Evolutionary conservation across 768 basidiomycete species (phyloP).

Genomic region (Trametes coccinea): DNA sequence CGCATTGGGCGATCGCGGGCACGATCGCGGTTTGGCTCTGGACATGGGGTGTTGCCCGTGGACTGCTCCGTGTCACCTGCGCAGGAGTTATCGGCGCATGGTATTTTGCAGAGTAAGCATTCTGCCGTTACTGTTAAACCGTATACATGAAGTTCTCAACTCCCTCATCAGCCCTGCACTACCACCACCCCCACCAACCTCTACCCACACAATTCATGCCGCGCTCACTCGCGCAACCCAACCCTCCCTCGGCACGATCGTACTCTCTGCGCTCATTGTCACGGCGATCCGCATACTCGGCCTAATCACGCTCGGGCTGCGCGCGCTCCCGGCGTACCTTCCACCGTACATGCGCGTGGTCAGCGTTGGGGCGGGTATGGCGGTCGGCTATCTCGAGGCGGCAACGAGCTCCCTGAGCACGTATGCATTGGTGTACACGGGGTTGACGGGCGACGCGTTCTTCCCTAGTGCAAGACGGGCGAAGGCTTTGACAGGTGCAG

Average conservation of each 20-base stretch:
- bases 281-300: constrained; percentile 65
- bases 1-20: constrained; percentile 69
- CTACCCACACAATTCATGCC: constrained; percentile 74
- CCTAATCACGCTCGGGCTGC: constrained; percentile 50
- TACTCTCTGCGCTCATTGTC: constrained; percentile 74
- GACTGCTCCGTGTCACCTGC: constrained; percentile 71
- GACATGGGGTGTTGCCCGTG: constrained; percentile 79
- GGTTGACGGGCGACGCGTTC: constrained; percentile 55
- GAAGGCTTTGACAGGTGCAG: constrained; percentile 54
- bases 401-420: constrained; percentile 55
- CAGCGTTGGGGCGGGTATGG: constrained; percentile 37
- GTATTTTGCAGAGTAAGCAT: constrained; percentile 74
- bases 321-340: constrained; percentile 56
- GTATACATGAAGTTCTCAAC: background rate
- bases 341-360: constrained; percentile 47
- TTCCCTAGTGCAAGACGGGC: constrained; percentile 54
- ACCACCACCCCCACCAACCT: constrained; percentile 46
- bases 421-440: constrained; percentile 57
- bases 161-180: constrained; percentile 25
- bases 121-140: background rate
- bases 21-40: constrained; percentile 62
- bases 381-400: constrained; percentile 45
- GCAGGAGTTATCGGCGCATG: constrained; percentile 88
- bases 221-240: constrained; percentile 78
- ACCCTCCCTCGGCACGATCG: constrained; percentile 79